A percentile compares a stretch with the other conserved stretches of the same genome.
These are phyloP conservation scores for Trypanosoma lewisi DNA, from an alignment of 208 protist species.

Conservation along the genomic window DNA sequence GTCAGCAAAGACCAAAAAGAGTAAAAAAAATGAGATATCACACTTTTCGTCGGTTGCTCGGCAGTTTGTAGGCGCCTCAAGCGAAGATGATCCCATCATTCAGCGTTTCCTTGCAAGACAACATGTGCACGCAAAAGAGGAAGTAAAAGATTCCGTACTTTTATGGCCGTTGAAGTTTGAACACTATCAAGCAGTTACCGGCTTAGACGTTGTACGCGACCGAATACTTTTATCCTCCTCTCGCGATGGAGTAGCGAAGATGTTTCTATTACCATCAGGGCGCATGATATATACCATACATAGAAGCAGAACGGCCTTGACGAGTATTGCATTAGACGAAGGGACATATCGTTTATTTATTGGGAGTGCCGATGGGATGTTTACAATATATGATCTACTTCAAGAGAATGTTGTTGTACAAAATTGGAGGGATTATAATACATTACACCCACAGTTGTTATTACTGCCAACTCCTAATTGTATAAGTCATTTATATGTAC, in stretches of 20 bases:
- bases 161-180: conserved; percentile 60
- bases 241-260: conserved; percentile 57
- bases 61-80: neutral
- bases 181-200: conserved; percentile 47
- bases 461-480: neutral
- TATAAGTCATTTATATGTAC: conserved; percentile 14
- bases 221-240: conserved; percentile 55
- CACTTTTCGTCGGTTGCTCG: conserved; percentile 2
- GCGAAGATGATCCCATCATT: neutral
- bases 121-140: conserved; percentile 10
- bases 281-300: conserved; percentile 37
- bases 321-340: conserved; percentile 46
- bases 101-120: neutral
- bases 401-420: conserved; percentile 5
- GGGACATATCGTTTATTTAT: conserved; percentile 33
- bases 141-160: neutral
- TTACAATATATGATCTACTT: conserved; percentile 45
- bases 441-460: conserved; percentile 13
- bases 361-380: conserved; percentile 45
- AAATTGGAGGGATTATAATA: conserved; percentile 20
- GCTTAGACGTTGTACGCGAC: conserved; percentile 52
- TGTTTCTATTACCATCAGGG: conserved; percentile 67
- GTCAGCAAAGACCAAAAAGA: conserved; percentile 5
- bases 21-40: neutral
- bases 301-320: conserved; percentile 43